Conservation (phyloP, 169 alveolate genomes). For the Toxoplasma gondii region DNA sequence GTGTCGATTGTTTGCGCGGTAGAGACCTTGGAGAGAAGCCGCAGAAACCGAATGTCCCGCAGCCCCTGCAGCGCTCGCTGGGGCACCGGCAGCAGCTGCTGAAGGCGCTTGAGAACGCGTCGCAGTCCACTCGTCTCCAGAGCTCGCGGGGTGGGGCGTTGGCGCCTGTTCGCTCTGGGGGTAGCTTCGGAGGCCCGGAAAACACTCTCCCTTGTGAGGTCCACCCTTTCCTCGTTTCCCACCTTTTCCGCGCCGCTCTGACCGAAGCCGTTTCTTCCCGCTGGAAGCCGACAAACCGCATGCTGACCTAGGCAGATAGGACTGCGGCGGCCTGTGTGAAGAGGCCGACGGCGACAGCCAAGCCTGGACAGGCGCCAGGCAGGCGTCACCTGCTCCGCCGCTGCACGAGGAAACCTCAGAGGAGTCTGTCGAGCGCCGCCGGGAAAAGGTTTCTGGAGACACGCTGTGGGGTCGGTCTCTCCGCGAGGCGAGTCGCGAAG, state of each 20-base stretch:
- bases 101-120: neutral
- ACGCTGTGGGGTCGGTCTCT: neutral
- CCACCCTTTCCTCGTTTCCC: neutral
- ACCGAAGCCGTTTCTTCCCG: neutral
- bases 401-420: neutral
- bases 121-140: neutral
- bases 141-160: too few species aligned
- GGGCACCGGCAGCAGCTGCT: neutral
- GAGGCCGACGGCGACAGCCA: neutral
- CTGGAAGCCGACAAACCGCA: neutral
- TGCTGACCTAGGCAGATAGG: neutral
- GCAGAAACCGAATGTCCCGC: neutral
- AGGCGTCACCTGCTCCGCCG: neutral
- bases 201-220: neutral
- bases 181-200: neutral
- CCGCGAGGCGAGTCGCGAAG: neutral
- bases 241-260: neutral
- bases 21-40: neutral
- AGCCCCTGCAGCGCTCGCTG: neutral
- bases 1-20: slow-evolving; percentile 72
- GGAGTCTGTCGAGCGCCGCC: neutral
- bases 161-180: too few species aligned
- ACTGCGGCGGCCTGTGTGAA: neutral
- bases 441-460: neutral
- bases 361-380: neutral